These are phyloP conservation scores for Capsicum chinense DNA, from an alignment of 257 asterid species.

Conservation along the genomic window DNA sequence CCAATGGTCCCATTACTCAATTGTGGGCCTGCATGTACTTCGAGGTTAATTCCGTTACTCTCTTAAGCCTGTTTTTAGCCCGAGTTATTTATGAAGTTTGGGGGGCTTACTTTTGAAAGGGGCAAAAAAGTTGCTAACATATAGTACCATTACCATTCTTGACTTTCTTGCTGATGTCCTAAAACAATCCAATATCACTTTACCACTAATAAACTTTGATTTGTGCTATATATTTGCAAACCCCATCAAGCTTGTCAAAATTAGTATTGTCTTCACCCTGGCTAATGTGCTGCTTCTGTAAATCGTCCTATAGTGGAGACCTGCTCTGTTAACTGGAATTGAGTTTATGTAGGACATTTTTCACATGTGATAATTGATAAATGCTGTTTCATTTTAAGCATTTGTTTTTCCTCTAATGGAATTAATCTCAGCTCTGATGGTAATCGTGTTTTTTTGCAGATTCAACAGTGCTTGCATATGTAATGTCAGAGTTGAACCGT, in stretches of 20 bases:
- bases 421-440: constrained; percentile 4
- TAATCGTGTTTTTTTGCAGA: constrained; percentile 51
- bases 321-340: constrained; percentile 9
- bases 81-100: neutral
- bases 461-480: constrained; percentile 98
- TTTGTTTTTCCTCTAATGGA: neutral
- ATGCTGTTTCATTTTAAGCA: neutral
- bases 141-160: too few species aligned
- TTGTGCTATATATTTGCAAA: neutral
- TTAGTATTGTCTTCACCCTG: neutral
- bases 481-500: constrained; percentile 78
- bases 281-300: neutral
- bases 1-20: neutral
- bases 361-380: neutral
- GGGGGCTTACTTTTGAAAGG: too few species aligned
- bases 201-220: neutral
- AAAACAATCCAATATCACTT: neutral
- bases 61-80: neutral
- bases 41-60: neutral
- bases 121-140: too few species aligned
- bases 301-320: neutral
- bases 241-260: neutral
- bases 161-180: too few species aligned
- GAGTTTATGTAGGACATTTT: neutral
- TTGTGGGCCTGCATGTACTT: neutral